These are phyloP conservation scores for Backusella liffmaniae DNA, from an alignment of 192 early-diverging fungal species.

Conservation along the genomic window DNA sequence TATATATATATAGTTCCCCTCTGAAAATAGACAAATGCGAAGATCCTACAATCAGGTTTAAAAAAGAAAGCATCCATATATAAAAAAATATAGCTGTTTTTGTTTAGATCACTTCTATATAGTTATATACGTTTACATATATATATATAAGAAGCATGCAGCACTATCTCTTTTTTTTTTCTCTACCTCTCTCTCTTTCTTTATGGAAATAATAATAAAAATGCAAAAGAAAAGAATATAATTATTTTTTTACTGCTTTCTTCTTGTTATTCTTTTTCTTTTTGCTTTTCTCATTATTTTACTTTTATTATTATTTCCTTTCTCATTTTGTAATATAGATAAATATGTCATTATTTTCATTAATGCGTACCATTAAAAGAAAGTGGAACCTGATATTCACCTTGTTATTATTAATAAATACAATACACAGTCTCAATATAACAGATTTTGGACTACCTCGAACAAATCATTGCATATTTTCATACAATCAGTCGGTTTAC, in stretches of 20 bases:
- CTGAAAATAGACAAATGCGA: background rate
- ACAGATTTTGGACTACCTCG: slow-evolving; percentile 1
- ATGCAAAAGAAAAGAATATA: slow-evolving; percentile 1
- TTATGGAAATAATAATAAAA: background rate
- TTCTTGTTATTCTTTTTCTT: background rate
- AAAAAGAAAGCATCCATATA: background rate
- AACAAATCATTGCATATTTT: background rate
- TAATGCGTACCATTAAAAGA: background rate
- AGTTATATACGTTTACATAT: background rate
- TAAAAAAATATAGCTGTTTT: background rate
- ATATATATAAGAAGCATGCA: background rate
- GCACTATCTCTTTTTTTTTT: background rate
- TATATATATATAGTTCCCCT: background rate
- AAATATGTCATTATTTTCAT: background rate
- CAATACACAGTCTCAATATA: background rate
- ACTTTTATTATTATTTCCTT: background rate
- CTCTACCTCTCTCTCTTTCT: background rate
- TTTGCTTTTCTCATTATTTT: background rate
- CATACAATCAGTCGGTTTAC: background rate
- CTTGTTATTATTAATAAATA: background rate
- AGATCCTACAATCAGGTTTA: background rate
- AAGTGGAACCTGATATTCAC: background rate
- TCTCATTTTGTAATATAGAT: background rate
- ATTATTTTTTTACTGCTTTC: slow-evolving; percentile 1
- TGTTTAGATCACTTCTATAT: background rate